Base-by-base conservation (phyloP, 192 early-diverging fungal genomes). In the Phlyctochytrium planicorne region DNA sequence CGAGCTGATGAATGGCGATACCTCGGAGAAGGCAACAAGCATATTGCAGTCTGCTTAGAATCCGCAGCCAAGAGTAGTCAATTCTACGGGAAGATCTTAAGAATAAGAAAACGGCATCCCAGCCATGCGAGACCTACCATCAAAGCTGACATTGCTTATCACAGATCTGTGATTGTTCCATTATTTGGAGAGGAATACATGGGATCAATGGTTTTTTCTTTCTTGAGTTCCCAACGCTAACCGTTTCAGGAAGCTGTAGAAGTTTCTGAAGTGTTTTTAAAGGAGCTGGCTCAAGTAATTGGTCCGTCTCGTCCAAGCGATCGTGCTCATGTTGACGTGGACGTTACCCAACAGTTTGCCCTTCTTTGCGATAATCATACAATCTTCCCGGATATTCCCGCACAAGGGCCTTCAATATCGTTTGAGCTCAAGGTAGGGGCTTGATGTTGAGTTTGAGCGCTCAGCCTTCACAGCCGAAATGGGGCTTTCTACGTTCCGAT, bases 11-110 rank as follows among this genome's bases (percentile, higher is more conserved):
- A 74, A 71, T 47, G 91, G 91, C 25, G 50, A 20, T 93, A 91
- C 78, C 79, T 80, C 40, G 83, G 80, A 37, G 91, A 93, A 64
- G 91, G 91, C 33, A 93, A 93, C 74, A 80, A 78, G 29, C 91
- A 89, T 71, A 72, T 90, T 4, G 80, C 88, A 25, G 76, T 93
- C 24, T 52, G 82, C 3, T 88, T 87, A 65, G 40, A 50, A n/a
- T n/a, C 40, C 12, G 12, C 40, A 14, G 12, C 40, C 40, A n/a
- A 50, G 89, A 2, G 31, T 50, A 23, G 65, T 82, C 35, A 40
- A 75, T 1, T 53, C 50, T 35, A 77, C 71, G 31, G 78, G 81
- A 72, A 72, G 67, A 24, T 30, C 55, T 3, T 1, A 71, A 78
- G 76, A 60, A 68, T 36, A 35, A 1, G 29, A 23, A 30, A 14